phyloP scores from a whole-genome alignment of 768 basidiomycete genomes.

The Leccinum obscurum region DNA sequence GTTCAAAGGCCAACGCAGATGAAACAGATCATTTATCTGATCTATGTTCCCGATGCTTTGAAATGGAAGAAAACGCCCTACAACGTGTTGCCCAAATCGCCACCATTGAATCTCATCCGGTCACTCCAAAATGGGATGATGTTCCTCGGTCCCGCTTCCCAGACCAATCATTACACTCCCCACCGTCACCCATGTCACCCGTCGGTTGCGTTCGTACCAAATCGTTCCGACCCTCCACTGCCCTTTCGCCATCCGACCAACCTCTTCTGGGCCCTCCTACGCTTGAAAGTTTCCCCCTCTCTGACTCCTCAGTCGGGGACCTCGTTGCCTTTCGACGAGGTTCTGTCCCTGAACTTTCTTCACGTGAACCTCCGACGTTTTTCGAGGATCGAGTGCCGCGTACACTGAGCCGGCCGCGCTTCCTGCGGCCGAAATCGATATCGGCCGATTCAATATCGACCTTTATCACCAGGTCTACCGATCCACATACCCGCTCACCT shows the following conservation, averaged over 20 bases:
- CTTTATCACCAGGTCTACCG: constrained; percentile 13
- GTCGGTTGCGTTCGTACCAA: constrained; percentile 19
- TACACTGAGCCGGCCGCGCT: constrained; percentile 23
- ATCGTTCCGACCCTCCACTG: constrained; percentile 47
- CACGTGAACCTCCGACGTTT: constrained; percentile 9
- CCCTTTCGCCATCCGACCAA: constrained; percentile 40
- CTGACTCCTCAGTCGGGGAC: constrained; percentile 8
- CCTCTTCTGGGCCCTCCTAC: constrained; percentile 5
- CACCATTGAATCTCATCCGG: constrained; percentile 12
- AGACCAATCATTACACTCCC: constrained; percentile 11
- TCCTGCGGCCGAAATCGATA: constrained; percentile 48
- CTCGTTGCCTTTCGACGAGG: constrained; percentile 24
- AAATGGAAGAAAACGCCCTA: constrained; percentile 71
- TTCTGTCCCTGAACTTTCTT: constrained; percentile 28
- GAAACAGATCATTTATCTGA: constrained; percentile 46
- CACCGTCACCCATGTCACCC: constrained; percentile 26
- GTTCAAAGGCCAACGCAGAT: constrained; percentile 34
- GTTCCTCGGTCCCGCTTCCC: neutral
- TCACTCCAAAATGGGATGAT: constrained; percentile 19
- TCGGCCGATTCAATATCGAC: constrained; percentile 58
- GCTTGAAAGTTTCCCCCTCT: constrained; percentile 1
- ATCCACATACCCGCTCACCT: constrained; percentile 9
- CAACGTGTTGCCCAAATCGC: constrained; percentile 65
- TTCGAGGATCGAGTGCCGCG: constrained; percentile 23
- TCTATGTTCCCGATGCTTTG: constrained; percentile 60